Conservation (phyloP, 768 basidiomycete genomes). For the Tricholoma bakamatsutake region DNA sequence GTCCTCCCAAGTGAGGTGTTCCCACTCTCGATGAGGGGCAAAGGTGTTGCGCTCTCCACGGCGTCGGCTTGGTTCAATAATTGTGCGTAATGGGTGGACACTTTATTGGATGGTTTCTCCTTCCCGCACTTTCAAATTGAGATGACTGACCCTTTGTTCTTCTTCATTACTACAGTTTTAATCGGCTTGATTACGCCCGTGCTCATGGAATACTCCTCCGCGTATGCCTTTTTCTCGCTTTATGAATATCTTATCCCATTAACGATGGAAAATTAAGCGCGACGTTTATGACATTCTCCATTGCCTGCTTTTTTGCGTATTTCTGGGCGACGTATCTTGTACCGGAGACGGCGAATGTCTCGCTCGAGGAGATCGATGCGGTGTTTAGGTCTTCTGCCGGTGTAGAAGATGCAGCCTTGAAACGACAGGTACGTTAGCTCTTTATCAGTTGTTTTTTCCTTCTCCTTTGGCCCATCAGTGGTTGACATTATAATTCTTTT, state of each 20-base stretch:
- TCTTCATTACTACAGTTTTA: conserved; percentile 40
- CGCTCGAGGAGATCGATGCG: conserved; percentile 71
- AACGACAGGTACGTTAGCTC: conserved; percentile 39
- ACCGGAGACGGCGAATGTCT: conserved; percentile 73
- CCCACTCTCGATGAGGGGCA: conserved; percentile 69
- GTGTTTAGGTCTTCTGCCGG: conserved; percentile 59
- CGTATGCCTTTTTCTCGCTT: conserved; percentile 31
- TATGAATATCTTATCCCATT: background rate
- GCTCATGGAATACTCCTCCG: conserved; percentile 53
- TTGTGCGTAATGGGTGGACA: conserved; percentile 33
- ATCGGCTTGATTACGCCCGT: conserved; percentile 71
- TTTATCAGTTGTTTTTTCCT: background rate
- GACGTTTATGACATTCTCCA: conserved; percentile 65
- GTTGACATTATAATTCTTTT: background rate
- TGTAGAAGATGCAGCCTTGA: conserved; percentile 44
- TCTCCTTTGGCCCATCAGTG: background rate
- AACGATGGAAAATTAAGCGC: conserved; percentile 29
- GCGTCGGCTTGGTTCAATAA: conserved; percentile 87
- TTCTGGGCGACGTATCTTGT: conserved; percentile 66
- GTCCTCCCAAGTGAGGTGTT: conserved; percentile 82
- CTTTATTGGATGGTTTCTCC: background rate
- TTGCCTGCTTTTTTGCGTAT: conserved; percentile 60
- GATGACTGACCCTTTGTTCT: background rate
- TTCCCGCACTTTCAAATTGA: background rate
- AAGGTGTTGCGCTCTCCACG: conserved; percentile 78